phyloP scores from a whole-genome alignment of 495 filamentous ascomycete species.

The Bathelium albidoporum region DNA sequence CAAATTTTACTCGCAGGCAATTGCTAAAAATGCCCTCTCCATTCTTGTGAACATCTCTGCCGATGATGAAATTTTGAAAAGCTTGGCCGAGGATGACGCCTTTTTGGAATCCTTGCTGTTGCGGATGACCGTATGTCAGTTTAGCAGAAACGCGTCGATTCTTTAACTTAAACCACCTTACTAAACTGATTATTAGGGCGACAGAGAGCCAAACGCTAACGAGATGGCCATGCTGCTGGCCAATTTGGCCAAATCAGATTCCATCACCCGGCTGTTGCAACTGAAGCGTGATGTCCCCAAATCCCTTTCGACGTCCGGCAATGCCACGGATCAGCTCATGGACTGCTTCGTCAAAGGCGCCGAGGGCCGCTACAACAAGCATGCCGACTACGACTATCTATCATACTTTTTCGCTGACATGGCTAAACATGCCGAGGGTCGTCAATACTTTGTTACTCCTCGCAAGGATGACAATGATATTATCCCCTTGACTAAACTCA shows the following conservation, averaged over 20 bases:
- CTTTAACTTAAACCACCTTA: background rate
- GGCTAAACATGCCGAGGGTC: slow-evolving; percentile 58
- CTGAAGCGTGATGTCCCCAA: slow-evolving; percentile 52
- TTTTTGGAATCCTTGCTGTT: slow-evolving; percentile 65
- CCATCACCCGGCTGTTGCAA: slow-evolving; percentile 53
- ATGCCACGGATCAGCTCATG: slow-evolving; percentile 79
- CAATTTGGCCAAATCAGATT: slow-evolving; percentile 74
- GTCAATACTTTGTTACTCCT: slow-evolving; percentile 61
- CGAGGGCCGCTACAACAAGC: slow-evolving; percentile 66
- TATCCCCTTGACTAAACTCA: slow-evolving; percentile 77
- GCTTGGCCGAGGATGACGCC: slow-evolving; percentile 64
- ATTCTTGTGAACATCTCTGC: slow-evolving; percentile 86
- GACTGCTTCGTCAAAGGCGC: slow-evolving; percentile 92
- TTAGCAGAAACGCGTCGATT: background rate
- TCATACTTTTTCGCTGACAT: slow-evolving; percentile 90
- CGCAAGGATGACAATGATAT: slow-evolving; percentile 62
- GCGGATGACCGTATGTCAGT: slow-evolving; percentile 62
- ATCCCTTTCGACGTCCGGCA: slow-evolving; percentile 53
- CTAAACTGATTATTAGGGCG: slow-evolving; percentile 33
- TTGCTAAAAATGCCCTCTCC: slow-evolving; percentile 82
- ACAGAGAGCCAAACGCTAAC: slow-evolving; percentile 66
- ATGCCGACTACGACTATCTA: slow-evolving; percentile 86
- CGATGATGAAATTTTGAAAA: slow-evolving; percentile 60
- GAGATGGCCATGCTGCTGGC: slow-evolving; percentile 83
- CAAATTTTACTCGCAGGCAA: slow-evolving; percentile 44